Evolutionary conservation across 768 basidiomycete genomes (phyloP), one percentile per base, ranked within the genome.

Genomic region (Coprinopsis strossmayeri): DNA sequence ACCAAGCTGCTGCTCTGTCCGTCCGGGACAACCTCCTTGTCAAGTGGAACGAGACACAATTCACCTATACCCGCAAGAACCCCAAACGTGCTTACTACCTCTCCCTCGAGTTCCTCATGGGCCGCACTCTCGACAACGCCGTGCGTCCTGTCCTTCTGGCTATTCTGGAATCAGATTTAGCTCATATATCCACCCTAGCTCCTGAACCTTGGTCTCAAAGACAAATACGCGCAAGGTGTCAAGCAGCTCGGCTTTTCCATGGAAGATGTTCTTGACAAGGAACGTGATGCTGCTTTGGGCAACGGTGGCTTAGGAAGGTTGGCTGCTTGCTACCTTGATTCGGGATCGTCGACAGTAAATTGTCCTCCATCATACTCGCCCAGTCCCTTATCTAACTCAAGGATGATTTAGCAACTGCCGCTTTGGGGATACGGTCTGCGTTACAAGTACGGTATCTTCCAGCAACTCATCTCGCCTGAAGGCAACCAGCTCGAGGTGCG

Each of bases 321-420:
- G 38, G 96, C 96, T 0, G 95, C 96, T 0, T 99, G 96, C 69
- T 99, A 97, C 63, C 81, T 96, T 45, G 94, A 97, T 61, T 91
- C 88, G n/a, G 81, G 83, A 20, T 84, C 94, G 2, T 88, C 87
- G 7, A 83, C 91, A 60, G 81, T 89, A 57, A 69, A 84, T 13
- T 77, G 64, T 80, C 41, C 67, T 77, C n/a, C n/a, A n/a, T n/a
- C n/a, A n/a, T n/a, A n/a, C n/a, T n/a, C n/a, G n/a, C n/a, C n/a
- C 43, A 77, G 13, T 21, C 3, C 17, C 20, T 25, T 27, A 35
- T 43, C 34, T 35, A 20, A 34, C 40, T 45, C 39, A 24, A n/a
- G n/a, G n/a, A n/a, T n/a, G 13, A 32, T 48, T 11, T 61, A 77
- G 59, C 85, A 94, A 64, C 76, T 97, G 3, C 95, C 95, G 0